Base-by-base conservation (phyloP, 2,329 filamentous ascomycete genomes). In the Sclerotinia nivalis region DNA sequence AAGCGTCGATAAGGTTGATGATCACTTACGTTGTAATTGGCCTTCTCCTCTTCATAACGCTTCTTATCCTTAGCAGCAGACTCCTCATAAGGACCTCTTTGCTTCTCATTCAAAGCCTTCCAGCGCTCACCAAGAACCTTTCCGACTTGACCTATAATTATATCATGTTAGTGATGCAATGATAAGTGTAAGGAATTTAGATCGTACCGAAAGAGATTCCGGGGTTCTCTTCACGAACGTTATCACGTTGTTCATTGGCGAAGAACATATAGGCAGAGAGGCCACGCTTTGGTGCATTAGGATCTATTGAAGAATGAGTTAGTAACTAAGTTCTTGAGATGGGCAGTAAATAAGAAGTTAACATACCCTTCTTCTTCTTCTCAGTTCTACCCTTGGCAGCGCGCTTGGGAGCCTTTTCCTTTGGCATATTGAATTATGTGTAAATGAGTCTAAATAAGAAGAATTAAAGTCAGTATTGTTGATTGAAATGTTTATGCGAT, bases 261-360 rank as follows among this genome's bases (percentile, higher is more conserved):
- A 98, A 99, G 91, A 98, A 98, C 96, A 99, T 99, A 89, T 99
- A 99, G 74, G 96, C 96, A 68, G 96, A 98, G 65, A 99, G 93
- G 86, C 95, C 96, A 84, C 96, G 93, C 93, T 98, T 99, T 82
- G 96, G 96, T 72, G 94, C 95, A 84, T 97, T 97, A 80, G 87
- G 78, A 85, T 91, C 93, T 96, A 97, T 28, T 0, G 34, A 28
- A 25, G 55, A 34, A 28, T 3, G 18, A 43, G 40, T 60, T n/a
- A 40, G 71, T 73, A 64, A 74, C 72, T 37, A 69, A 50, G 22
- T 56, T 68, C 55, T 66, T 68, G 66, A 72, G 18, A 13, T 54
- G 9, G 47, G 47, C 15, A 64, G 50, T 2, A 18, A 22, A 45
- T 34, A 40, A 52, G 25, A n/a, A 55, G 47, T 1, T 2, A 18